Conservation (phyloP, 345 rosid genomes). For the Arabidopsis arenosa region DNA sequence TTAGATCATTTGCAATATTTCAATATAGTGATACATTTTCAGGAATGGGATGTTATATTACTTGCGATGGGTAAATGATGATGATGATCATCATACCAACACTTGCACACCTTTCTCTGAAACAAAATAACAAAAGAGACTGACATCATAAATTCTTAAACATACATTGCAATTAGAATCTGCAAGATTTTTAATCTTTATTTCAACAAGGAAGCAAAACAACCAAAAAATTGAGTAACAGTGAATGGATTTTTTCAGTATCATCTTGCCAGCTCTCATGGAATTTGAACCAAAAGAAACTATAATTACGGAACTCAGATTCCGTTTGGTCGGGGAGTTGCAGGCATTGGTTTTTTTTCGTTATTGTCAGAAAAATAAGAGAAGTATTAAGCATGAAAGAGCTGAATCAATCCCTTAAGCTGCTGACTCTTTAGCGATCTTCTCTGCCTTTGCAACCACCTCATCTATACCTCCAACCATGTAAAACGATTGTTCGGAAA, state of each 20-base stretch:
- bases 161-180: constrained; percentile 21
- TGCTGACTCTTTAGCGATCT: constrained; percentile 72
- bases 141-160: neutral
- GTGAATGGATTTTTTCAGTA: constrained; percentile 33
- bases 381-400: neutral
- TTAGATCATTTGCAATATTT: constrained; percentile 28
- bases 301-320: constrained; percentile 28
- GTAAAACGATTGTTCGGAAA: constrained; percentile 64
- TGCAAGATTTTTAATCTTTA: constrained; percentile 30
- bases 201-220: constrained; percentile 32
- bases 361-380: constrained; percentile 37
- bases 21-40: constrained; percentile 25
- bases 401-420: constrained; percentile 38
- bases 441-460: constrained; percentile 58
- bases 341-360: constrained; percentile 35
- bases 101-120: neutral
- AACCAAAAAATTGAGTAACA: constrained; percentile 37
- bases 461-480: constrained; percentile 71
- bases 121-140: neutral
- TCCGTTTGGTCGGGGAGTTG: constrained; percentile 18
- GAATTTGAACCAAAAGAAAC: constrained; percentile 25
- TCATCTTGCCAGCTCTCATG: constrained; percentile 28
- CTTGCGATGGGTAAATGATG: neutral
- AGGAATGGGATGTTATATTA: neutral
- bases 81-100: neutral